Evolutionary conservation across 2,329 filamentous ascomycete species (phyloP), one percentile per base, ranked within the genome.

Genomic region (Trichoderma sp.): DNA sequence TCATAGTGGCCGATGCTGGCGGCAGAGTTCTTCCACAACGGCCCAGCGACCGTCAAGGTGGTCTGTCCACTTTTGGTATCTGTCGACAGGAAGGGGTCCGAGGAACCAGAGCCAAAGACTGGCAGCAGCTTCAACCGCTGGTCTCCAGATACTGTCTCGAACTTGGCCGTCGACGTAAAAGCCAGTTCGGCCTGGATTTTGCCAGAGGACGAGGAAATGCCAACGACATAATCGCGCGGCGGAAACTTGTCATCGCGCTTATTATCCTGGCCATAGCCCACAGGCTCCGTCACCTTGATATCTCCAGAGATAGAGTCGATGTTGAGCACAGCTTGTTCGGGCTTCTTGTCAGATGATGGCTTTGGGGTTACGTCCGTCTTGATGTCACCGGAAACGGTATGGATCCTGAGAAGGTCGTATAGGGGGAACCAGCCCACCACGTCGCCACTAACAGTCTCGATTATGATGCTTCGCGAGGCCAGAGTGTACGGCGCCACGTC

Each of bases 391-490:
- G 83, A 81, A 0, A 75, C 74, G 7, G 80, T 78, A 19, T 73
- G 68, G n/a, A 85, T 71, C 19, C 75, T 73, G 14, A 86, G 77
- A 34, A 78, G 72, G 69, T 85, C 81, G 70, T 80, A 82, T 1
- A 86, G 74, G 0, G 83, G 81, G 75, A 81, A 85, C 71, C 77
- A 78, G 34, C 84, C 84, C 15, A 66, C 66, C 67, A 86, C 78
- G 15, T 72, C 57, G 7, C 81, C 81, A 1, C 81, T 78, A 3
- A 78, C 76, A 19, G 82, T 81, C 28, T 71, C 68, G 15, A 82
- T 75, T 30, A 75, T 71, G 63, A 82, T 78, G 57, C 76, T 69
- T 39, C 80, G 77, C 0, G 80, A 79, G 63, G 78, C 72, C 52
- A 86, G 73, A 7, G 69, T 67, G 71, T 81, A 84, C 1, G 78